Conservation (phyloP, 2,329 filamentous ascomycete species). For the Cordyceps javanica region DNA sequence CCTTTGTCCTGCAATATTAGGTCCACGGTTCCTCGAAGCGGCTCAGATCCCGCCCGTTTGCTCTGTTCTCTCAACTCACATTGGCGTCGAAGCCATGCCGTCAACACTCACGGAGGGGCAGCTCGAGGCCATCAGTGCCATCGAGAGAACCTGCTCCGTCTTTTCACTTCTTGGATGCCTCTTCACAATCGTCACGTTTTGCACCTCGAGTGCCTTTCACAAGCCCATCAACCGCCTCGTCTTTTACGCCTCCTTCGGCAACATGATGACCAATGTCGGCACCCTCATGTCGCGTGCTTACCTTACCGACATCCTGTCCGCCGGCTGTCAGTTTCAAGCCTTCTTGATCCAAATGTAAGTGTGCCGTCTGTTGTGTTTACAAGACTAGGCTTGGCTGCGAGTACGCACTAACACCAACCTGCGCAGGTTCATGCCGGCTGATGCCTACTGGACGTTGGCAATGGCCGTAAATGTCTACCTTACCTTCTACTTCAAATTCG, state of each 20-base stretch:
- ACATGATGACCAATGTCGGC: constrained; percentile 69
- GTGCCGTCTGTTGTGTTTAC: neutral
- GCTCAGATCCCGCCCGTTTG: neutral
- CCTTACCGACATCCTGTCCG: constrained; percentile 39
- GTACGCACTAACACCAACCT: constrained; percentile 5
- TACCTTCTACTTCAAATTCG: constrained; percentile 71
- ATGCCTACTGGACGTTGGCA: constrained; percentile 69
- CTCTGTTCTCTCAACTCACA: neutral
- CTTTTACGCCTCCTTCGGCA: constrained; percentile 78
- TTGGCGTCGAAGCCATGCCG: neutral
- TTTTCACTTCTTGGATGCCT: constrained; percentile 65
- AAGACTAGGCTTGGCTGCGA: neutral
- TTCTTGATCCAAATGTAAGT: constrained; percentile 77
- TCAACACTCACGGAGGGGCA: constrained; percentile 25
- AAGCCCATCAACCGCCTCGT: constrained; percentile 84
- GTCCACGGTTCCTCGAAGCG: neutral
- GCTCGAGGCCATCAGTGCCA: constrained; percentile 49
- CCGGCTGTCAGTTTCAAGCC: constrained; percentile 65
- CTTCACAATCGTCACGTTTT: constrained; percentile 68
- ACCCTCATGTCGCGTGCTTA: constrained; percentile 66
- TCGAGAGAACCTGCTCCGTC: constrained; percentile 63
- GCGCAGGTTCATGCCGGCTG: constrained; percentile 69
- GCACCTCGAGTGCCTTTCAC: constrained; percentile 62
- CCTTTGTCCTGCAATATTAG: neutral
- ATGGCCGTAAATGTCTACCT: constrained; percentile 83